Base-by-base conservation (phyloP, 208 protist species). In the Leishmania turanica region DNA sequence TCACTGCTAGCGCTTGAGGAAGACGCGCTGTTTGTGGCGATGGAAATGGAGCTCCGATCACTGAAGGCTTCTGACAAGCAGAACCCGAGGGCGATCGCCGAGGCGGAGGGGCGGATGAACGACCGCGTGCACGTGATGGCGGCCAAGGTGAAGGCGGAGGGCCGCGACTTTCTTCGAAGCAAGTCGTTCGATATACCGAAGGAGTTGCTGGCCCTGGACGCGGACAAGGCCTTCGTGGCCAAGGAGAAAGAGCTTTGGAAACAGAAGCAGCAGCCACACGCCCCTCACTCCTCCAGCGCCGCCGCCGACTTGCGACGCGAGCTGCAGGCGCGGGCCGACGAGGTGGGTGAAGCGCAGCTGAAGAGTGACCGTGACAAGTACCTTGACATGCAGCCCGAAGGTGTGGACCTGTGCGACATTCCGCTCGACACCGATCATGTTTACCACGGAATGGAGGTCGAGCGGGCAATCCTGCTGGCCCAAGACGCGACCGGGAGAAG, bases 11-110 rank as follows among this genome's bases (percentile, higher is more conserved):
- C 90, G 19, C 89, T 95, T 68, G 88, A 92, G 64, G 84, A 81
- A 11, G 93, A 96, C 58, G 72, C 86, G 17, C 80, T 80, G n/a
- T 96, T 96, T 84, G 58, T 66, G 60, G 69, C 78, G 13, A 71
- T 86, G 56, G 93, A 96, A 82, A 90, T 89, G 84, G 89, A 96
- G 37, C 86, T 92, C 15, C 90, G 89, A 58, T 84, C 79, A n/a
- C 77, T 86, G 47, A 87, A 90, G 84, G 83, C 87, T 6, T 72
- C 80, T 24, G 72, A 87, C 2, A 84, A 86, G 69, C 72, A 56
- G 53, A 90, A 88, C 64, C 77, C 56, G 19, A 73, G 21, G 17
- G 84, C 83, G 21, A 87, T 94, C 40, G 75, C 77, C 13, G 88
- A 92, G 51, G 69, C 81, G 42, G 64, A 90, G 66, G 81, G 86